Evolutionary conservation across 2,329 filamentous ascomycete species (phyloP), one percentile per base, ranked within the genome.

Genomic region (Tolypocladium ovalisporum): DNA sequence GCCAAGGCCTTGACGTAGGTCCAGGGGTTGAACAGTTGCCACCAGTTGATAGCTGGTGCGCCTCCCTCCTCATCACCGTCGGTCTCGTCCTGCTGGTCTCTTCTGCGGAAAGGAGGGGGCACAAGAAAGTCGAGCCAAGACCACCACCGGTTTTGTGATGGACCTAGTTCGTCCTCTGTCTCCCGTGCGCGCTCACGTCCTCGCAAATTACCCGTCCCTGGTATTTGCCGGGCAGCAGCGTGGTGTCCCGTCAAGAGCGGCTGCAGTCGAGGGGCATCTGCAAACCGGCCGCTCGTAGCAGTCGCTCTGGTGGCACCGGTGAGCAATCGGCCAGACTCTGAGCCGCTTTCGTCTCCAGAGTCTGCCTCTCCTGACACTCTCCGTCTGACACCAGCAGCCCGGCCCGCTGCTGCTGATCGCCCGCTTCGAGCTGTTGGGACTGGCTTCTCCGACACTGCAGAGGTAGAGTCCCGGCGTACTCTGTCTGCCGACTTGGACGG

Each of bases 11-110:
- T 56, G 1, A 71, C 7, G 35, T 72, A 72, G 6, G 68, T 71
- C 57, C 64, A 61, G 0, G 70, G 71, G 34, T 71, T 65, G 4
- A 71, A 53, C 3, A 71, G 58, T 22, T 63, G 62, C 60, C 63
- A 62, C 62, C 66, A 67, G 37, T 65, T 57, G 9, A 47, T 59
- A 55, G 44, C 53, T 47, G 55, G 55, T 27, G 35, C 40, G 8
- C 42, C 49, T 49, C 49, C 51, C 15, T 19, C 15, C 39, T 15
- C 36, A 22, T 19, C 19, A 36, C 19, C 10, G 6, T 32, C 53
- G 12, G 15, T 10, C 39, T 54, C 40, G 56, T 60, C 1, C 57
- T 54, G 15, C 61, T 59, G 10, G 56, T 53, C 6, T 59, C 56
- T 8, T 56, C 47, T 5, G 10, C 47, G 47, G 9, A 51, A 29